phyloP scores from a whole-genome alignment of 331 rosid species.

The Erythrophleum ivorense region DNA sequence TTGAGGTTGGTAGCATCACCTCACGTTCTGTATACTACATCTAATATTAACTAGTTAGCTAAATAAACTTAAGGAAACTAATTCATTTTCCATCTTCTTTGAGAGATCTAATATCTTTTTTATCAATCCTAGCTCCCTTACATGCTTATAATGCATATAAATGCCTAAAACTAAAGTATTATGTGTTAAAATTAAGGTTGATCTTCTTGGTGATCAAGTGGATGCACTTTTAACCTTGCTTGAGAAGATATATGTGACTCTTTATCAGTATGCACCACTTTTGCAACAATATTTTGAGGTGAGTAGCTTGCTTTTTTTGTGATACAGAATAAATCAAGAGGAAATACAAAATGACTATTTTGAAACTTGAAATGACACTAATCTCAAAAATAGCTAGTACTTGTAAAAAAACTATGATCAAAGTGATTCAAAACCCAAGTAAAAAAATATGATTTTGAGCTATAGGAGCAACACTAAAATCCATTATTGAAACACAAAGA shows the following conservation, averaged over 20 bases:
- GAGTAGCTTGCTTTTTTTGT: constrained; percentile 6
- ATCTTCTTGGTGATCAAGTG: constrained; percentile 95
- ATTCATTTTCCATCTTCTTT: too few species aligned
- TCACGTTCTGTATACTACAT: not conserved
- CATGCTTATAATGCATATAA: not conserved
- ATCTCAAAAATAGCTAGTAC: not conserved
- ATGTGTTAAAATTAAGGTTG: constrained; percentile 59
- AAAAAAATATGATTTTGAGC: too few species aligned
- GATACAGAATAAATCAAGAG: not conserved
- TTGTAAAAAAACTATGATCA: not conserved
- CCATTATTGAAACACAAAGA: too few species aligned
- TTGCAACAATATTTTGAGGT: constrained; percentile 72
- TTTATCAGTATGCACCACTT: constrained; percentile 63
- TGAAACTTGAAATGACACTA: not conserved
- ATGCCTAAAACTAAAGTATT: not conserved
- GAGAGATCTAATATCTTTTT: too few species aligned
- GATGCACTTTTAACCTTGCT: constrained; percentile 66
- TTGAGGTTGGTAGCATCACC: constrained; percentile 57
- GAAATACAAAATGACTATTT: not conserved
- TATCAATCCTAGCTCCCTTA: not conserved
- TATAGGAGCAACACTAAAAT: too few species aligned
- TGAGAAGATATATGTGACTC: constrained; percentile 61
- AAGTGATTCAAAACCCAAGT: not conserved
- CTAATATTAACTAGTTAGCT: not conserved
- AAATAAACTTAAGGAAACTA: not conserved